Base-by-base conservation (phyloP, 2,329 filamentous ascomycete genomes). In the Arthrobotrys megalospora region DNA sequence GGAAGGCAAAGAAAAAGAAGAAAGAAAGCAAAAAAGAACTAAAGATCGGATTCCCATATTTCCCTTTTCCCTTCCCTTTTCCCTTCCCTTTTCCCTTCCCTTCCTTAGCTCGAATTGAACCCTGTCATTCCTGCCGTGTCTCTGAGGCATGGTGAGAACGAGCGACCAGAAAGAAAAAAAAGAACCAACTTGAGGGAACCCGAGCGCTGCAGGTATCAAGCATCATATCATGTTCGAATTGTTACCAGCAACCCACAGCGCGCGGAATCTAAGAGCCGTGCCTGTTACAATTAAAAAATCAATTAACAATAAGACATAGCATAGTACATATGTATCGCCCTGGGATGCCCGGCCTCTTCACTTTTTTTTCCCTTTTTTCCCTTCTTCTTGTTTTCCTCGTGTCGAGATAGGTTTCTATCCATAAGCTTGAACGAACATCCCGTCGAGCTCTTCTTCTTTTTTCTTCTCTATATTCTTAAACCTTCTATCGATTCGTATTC, bases 81-180 rank as follows among this genome's bases (percentile, higher is more conserved):
- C n/a, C 48, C 50, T 8, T 52, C 19, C 24, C 21, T 53, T 34
- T 34, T 34, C 14, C 14, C 11, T 53, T 53, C 24, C 14, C 12
- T 36, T 38, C 52, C n/a, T 55, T 14, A 11, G n/a, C 34, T 43
- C 12, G 19, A 32, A 24, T 8, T 41, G 16, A 65, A 45, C 70
- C 70, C 52, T 53, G 70, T 75, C 70, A 75, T 75, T 75, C 70
- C 70, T 75, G 70, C 70, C 70, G 70, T 75, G 70, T 75, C 58
- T 66, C 55, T 63, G 67, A 62, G 60, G 53, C 50, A 75, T 60
- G 55, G 55, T 60, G 36, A 43, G 36, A 58, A 58, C 52, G 52
- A 58, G 52, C 52, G 52, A 58, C n/a, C n/a, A 28, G 21, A 38
- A 36, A 10, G 21, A 21, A 55, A 55, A 36, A 10, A 55, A 36